phyloP scores from a whole-genome alignment of 495 filamentous ascomycete genomes.

The Penicillium soppii region DNA sequence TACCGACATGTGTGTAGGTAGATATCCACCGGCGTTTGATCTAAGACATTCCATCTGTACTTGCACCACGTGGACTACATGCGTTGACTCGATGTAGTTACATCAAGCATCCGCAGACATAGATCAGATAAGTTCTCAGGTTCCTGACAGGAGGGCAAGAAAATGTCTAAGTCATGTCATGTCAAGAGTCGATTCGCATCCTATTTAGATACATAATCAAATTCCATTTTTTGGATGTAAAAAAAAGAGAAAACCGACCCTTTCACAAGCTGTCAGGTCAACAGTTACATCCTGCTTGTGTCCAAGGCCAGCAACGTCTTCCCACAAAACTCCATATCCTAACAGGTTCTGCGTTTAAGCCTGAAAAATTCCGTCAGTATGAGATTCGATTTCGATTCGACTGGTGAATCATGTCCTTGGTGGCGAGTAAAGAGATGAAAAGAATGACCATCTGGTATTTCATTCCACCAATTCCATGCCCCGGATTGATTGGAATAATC shows the following conservation, averaged over 20 bases:
- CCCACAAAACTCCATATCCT: slow-evolving; percentile 45
- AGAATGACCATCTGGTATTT: background rate
- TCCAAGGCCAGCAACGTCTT: slow-evolving; percentile 33
- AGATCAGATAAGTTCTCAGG: background rate
- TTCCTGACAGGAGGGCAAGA: background rate
- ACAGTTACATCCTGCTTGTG: slow-evolving; percentile 34
- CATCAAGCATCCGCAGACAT: background rate
- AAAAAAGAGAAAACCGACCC: slow-evolving; percentile 44
- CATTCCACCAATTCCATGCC: background rate
- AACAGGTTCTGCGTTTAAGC: slow-evolving; percentile 44
- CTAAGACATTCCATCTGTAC: background rate
- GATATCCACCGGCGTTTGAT: background rate
- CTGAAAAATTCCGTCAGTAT: slow-evolving; percentile 19
- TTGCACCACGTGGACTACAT: background rate
- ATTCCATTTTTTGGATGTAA: slow-evolving; percentile 38
- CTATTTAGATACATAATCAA: slow-evolving; percentile 47
- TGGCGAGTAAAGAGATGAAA: background rate
- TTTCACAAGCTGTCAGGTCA: slow-evolving; percentile 35
- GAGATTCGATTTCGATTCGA: background rate
- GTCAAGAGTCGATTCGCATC: slow-evolving; percentile 49
- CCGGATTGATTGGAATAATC: slow-evolving; percentile 14
- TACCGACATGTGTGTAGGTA: background rate
- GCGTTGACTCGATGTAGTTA: background rate
- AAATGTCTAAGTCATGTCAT: slow-evolving; percentile 35
- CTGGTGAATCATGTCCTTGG: background rate